Conservation (phyloP, 306 rosid genomes). For the Trifolium pratense region DNA sequence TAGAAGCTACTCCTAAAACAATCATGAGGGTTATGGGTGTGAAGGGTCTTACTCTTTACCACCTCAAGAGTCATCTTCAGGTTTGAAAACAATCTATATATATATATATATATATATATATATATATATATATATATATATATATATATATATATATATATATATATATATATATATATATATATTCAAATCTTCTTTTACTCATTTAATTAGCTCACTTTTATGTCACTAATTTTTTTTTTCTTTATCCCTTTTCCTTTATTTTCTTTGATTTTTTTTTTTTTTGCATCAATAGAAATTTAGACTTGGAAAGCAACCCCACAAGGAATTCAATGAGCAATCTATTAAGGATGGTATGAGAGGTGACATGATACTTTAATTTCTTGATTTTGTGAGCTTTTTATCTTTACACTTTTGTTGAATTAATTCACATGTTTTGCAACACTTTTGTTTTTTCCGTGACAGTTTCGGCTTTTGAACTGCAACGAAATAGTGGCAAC, state of each 20-base stretch:
- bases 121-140: no score
- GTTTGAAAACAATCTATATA: conserved; percentile 51
- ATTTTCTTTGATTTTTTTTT: conserved; percentile 39
- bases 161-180: no score
- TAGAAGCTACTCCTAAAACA: conserved; percentile 98
- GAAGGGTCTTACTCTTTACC: conserved; percentile 99
- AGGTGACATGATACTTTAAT: conserved; percentile 51
- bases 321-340: conserved; percentile 96
- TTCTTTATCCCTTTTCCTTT: conserved; percentile 24
- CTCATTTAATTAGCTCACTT: conserved; percentile 28
- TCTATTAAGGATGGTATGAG: conserved; percentile 86
- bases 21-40: conserved; percentile 99
- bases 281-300: conserved; percentile 61
- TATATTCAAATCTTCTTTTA: conserved; percentile 16
- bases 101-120: no score
- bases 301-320: conserved; percentile 99
- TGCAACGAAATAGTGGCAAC: conserved; percentile 79
- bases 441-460: conserved; percentile 40
- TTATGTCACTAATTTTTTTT: conserved; percentile 28
- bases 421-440: conserved; percentile 14
- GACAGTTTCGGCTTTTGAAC: conserved; percentile 80
- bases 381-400: conserved; percentile 23
- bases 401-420: conserved; percentile 37
- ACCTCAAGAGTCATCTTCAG: conserved; percentile 99
- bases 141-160: no score